These are phyloP conservation scores for Dendrobium huoshanense DNA, from an alignment of 106 monocot genomes.

Conservation along the genomic window DNA sequence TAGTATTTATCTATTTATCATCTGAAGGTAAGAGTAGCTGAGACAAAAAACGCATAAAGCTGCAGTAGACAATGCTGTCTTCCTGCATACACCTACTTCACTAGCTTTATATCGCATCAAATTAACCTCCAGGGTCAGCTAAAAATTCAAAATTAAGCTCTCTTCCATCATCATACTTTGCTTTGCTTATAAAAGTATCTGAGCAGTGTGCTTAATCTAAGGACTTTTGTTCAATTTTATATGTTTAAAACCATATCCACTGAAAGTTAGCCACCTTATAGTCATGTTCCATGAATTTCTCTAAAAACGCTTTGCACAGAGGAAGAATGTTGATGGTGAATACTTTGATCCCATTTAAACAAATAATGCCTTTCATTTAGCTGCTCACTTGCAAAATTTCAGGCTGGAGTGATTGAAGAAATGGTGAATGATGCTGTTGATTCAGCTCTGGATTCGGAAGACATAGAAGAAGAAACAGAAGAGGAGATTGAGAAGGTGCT, in stretches of 20 bases:
- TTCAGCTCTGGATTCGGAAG: slow-evolving; percentile 80
- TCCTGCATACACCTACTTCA: too few species aligned
- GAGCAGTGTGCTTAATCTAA: too few species aligned
- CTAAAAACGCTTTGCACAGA: not conserved
- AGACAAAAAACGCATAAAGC: too few species aligned
- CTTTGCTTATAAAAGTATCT: too few species aligned
- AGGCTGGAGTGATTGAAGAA: slow-evolving; percentile 93
- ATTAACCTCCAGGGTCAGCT: too few species aligned
- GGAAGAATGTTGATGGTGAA: not conserved
- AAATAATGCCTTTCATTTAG: not conserved
- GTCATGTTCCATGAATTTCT: not conserved
- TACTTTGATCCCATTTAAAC: not conserved
- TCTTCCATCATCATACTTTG: too few species aligned
- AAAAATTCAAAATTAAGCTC: too few species aligned
- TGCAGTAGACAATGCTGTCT: too few species aligned
- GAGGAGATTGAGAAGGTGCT: slow-evolving; percentile 95
- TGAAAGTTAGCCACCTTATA: not conserved
- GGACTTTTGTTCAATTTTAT: too few species aligned
- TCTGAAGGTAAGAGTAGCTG: too few species aligned
- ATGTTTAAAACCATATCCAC: not conserved
- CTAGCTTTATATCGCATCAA: too few species aligned
- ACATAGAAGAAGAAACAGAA: slow-evolving; percentile 85
- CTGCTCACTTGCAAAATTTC: slow-evolving; percentile 2
- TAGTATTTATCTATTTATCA: too few species aligned
- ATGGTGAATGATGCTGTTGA: slow-evolving; percentile 96